Evolutionary conservation across 495 filamentous ascomycete genomes (phyloP).

Genomic region (Talaromyces thailandensis): DNA sequence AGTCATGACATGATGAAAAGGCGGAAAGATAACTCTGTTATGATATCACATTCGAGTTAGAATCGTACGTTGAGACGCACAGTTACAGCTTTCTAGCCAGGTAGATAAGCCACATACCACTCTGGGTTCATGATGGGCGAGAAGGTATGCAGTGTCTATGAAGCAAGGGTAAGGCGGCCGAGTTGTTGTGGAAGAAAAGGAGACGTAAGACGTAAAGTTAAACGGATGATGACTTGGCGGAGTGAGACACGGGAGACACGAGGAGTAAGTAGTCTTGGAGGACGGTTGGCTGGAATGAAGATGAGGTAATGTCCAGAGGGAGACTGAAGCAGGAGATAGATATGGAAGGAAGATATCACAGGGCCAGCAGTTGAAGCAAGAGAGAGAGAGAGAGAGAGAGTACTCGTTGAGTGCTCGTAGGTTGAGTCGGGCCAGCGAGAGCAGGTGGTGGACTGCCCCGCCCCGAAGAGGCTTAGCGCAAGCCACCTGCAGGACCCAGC

Average conservation of each 20-base stretch:
- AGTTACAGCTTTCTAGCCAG: background rate
- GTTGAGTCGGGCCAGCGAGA: background rate
- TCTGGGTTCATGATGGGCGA: constrained; percentile 80
- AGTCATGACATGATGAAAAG: background rate
- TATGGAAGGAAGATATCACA: background rate
- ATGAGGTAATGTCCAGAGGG: background rate
- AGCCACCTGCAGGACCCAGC: constrained; percentile 6
- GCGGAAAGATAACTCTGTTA: background rate
- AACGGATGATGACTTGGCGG: background rate
- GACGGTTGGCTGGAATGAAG: background rate
- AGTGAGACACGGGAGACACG: constrained; percentile 2
- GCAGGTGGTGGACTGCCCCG: background rate
- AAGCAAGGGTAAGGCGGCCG: background rate
- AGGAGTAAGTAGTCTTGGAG: background rate
- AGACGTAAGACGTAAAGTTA: background rate
- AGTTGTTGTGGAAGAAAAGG: background rate
- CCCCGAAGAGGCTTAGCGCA: constrained; percentile 3
- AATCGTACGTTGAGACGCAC: background rate
- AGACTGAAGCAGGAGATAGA: background rate
- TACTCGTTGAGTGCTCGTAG: background rate
- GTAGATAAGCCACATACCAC: constrained; percentile 56
- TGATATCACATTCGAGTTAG: background rate
- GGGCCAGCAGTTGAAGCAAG: background rate
- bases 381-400: constrained; percentile 4
- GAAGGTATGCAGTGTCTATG: background rate